Evolutionary conservation across 169 alveolate genomes (phyloP), one percentile per base, ranked within the genome.

Genomic region (Plasmodium malariae): DNA sequence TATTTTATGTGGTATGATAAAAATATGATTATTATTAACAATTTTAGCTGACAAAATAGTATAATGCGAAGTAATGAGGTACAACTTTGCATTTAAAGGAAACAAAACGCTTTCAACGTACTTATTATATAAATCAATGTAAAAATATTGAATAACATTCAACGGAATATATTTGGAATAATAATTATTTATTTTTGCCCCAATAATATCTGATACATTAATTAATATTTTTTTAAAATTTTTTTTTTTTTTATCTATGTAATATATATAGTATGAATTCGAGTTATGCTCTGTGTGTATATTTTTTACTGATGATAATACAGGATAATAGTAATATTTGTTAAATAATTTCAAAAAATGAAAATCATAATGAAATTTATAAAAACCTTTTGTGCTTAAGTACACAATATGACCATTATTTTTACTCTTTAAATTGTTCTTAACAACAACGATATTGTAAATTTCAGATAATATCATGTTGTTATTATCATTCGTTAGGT

Each of bases 101-200:
- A 70, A 71, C 11, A 68, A 7, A 32, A 80, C 59, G 11, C 62
- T 36, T 37, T 65, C 85, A 37, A 80, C 34, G 11, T 65, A 5
- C 51, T 21, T 67, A 49, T 65, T 67, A 80, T 80, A 80, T 24
- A 80, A 34, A 49, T 51, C 65, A 30, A 80, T 49, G 11, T 37
- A 51, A 51, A 80, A 57, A 40, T 80, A 54, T 40, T 80, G 90
- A 6, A 80, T 59, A 48, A 54, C 37, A 43, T 80, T 80, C 40
- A 80, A 40, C 26, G 90, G 90, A 40, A 80, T 65, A 21, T 65
- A 80, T 67, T 80, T 80, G 11, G 74, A 40, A 37, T 51, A 51
- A 43, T 80, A 80, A 32, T 65, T 80, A 11, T 51, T 12, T 70
- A 80, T n/a, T 30, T 65, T 63, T 17, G 78, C 72, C 26, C 72